Conservation (phyloP, 1,139 yeast species). For the Petasospora rhodanensis region DNA sequence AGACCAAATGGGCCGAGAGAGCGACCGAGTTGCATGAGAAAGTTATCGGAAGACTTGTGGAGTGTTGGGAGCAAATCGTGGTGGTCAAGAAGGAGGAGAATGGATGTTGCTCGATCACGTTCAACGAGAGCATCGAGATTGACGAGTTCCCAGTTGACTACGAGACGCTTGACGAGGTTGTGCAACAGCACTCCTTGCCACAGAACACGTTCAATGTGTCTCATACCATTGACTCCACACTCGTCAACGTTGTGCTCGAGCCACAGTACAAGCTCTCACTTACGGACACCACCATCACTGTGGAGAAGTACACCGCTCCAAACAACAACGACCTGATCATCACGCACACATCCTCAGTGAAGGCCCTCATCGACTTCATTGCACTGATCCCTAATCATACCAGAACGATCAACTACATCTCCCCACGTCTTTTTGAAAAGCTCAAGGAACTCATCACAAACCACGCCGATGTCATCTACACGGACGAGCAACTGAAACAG, state of each 20-base stretch:
- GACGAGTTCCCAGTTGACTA: slow-evolving; percentile 15
- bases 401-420: slow-evolving; percentile 18
- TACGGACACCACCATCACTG: slow-evolving; percentile 2
- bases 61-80: slow-evolving; percentile 15
- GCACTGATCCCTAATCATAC: slow-evolving; percentile 14
- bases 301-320: neutral
- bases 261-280: slow-evolving; percentile 1
- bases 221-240: slow-evolving; percentile 13
- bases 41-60: slow-evolving; percentile 7
- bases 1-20: slow-evolving; percentile 7
- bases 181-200: slow-evolving; percentile 8
- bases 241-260: slow-evolving; percentile 12
- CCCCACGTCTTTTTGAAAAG: slow-evolving; percentile 19
- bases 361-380: slow-evolving; percentile 17
- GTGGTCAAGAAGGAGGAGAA: slow-evolving; percentile 3
- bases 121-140: slow-evolving; percentile 16
- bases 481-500: slow-evolving; percentile 6
- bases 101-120: slow-evolving; percentile 6
- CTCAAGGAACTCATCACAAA: slow-evolving; percentile 16
- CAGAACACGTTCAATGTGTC: slow-evolving; percentile 12
- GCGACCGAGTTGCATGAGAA: slow-evolving; percentile 11
- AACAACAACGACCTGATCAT: slow-evolving; percentile 1
- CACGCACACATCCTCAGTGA: slow-evolving; percentile 13
- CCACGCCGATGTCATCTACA: slow-evolving; percentile 15
- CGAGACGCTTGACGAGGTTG: slow-evolving; percentile 12